These are phyloP conservation scores for Forsythia viridissima DNA, from an alignment of 257 asterid species.

Conservation along the genomic window DNA sequence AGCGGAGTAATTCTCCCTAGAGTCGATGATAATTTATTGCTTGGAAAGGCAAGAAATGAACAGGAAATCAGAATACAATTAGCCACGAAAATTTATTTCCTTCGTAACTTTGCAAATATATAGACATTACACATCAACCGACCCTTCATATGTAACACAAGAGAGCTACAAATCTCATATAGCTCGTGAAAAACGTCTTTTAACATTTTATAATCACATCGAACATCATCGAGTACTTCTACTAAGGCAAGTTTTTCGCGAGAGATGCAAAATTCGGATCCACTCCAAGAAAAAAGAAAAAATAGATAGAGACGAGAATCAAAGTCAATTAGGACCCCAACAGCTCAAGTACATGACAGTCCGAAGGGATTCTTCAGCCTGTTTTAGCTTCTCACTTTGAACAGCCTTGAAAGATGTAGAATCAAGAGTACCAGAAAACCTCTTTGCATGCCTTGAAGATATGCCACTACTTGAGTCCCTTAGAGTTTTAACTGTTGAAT, in stretches of 20 bases:
- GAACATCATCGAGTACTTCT: neutral
- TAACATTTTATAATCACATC: too few species aligned
- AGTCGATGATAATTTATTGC: neutral
- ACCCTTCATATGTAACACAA: neutral
- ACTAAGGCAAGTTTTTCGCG: neutral
- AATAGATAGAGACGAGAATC: neutral
- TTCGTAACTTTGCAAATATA: neutral
- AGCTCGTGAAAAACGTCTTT: too few species aligned
- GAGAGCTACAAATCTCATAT: neutral
- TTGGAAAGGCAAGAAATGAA: too few species aligned
- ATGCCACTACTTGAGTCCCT: constrained; percentile 31
- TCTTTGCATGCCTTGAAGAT: constrained; percentile 33
- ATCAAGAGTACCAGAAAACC: constrained; percentile 37
- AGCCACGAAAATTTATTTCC: neutral
- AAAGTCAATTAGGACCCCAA: constrained; percentile 59
- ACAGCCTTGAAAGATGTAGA: constrained; percentile 25
- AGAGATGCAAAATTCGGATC: neutral
- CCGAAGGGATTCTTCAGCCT: constrained; percentile 59
- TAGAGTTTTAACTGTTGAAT: constrained; percentile 22
- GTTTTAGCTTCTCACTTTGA: constrained; percentile 34
- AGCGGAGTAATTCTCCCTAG: too few species aligned
- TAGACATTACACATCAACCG: neutral
- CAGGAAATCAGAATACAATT: neutral
- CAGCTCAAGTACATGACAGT: constrained; percentile 68
- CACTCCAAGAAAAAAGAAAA: neutral